Base-by-base conservation (phyloP, 371 early-diverging fungal genomes). In the Mucor mucedo region DNA sequence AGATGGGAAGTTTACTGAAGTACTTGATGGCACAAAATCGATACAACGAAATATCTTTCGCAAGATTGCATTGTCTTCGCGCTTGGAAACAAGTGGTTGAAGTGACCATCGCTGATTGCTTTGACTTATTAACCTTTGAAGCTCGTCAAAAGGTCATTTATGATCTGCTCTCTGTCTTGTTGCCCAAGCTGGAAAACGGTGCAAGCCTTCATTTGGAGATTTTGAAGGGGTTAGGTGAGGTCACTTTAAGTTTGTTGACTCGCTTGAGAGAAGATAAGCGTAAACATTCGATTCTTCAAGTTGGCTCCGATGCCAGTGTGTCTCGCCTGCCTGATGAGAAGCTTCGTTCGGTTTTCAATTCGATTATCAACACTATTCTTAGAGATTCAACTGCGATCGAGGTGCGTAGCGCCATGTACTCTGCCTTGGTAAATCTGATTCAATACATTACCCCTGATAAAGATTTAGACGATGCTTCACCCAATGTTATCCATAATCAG, bases 31-130 rank as follows among this genome's bases (percentile, higher is more conserved):
- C 83, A 5, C 69, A 81, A 14, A 96, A 95, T 62, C 86, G 87
- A 55, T 71, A 77, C 32, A 80, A 85, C 14, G 88, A 87, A 68
- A 84, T 91, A 59, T 78, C 72, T 48, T 77, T 78, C 57, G 91
- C 87, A 10, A 83, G 88, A 52, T 63, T 76, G 50, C 84, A 90
- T 57, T 83, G 88, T 64, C 52, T 91, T 62, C 77, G 84, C 57
- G 90, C 93, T 0, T 97, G 95, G 96, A 86, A 89, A 58, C 88
- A 93, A 60, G 75, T 95, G n/a, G 82, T 92, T 1, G 87, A 91
- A 57, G 82, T 92, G 21, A 83, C 92, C 0, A 58, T 93, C 2
- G 81, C 85, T n/a, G 87, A 83, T 75, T 67, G 91, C 78, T 71
- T 95, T 62, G 84, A 87, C 35, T 2, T 38, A 5, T 68, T 91